phyloP scores from a whole-genome alignment of 345 rosid species.

The Acer saccharum region DNA sequence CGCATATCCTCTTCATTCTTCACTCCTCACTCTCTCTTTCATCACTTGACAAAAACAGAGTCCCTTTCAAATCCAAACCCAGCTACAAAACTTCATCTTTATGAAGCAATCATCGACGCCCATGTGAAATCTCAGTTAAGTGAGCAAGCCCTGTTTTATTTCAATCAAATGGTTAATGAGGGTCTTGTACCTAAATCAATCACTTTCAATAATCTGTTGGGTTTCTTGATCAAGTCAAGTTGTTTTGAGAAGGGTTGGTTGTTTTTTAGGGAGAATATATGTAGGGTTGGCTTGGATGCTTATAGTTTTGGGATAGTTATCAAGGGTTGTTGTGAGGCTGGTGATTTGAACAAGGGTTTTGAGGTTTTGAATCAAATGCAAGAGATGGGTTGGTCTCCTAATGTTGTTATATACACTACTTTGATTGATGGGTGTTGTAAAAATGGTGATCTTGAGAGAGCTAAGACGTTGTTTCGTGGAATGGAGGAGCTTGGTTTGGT shows the following conservation, averaged over 20 bases:
- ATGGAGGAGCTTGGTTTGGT: conserved; percentile 61
- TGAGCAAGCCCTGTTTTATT: conserved; percentile 46
- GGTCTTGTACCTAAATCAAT: conserved; percentile 47
- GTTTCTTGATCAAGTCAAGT: conserved; percentile 38
- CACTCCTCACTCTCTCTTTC: conserved; percentile 49
- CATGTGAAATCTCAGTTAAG: conserved; percentile 45
- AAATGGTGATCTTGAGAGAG: conserved; percentile 58
- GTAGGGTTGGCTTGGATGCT: conserved; percentile 43
- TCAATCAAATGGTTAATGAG: conserved; percentile 47
- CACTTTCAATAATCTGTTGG: conserved; percentile 49
- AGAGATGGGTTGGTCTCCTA: conserved; percentile 51
- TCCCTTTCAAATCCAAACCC: conserved; percentile 13
- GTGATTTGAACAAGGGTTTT: conserved; percentile 51
- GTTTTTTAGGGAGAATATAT: conserved; percentile 41
- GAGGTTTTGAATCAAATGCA: conserved; percentile 45
- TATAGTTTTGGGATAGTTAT: conserved; percentile 73
- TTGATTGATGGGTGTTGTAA: conserved; percentile 86
- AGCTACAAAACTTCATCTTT: conserved; percentile 28
- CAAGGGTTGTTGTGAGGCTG: conserved; percentile 67
- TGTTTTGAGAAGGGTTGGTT: conserved; percentile 46
- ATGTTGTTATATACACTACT: conserved; percentile 70
- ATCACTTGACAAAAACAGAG: conserved; percentile 32
- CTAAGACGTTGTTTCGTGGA: conserved; percentile 47
- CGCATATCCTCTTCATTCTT: conserved; percentile 47
- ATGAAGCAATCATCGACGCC: conserved; percentile 53